Evolutionary conservation across 768 basidiomycete genomes (phyloP), one percentile per base, ranked within the genome.

Genomic region (Clathrus columnatus): DNA sequence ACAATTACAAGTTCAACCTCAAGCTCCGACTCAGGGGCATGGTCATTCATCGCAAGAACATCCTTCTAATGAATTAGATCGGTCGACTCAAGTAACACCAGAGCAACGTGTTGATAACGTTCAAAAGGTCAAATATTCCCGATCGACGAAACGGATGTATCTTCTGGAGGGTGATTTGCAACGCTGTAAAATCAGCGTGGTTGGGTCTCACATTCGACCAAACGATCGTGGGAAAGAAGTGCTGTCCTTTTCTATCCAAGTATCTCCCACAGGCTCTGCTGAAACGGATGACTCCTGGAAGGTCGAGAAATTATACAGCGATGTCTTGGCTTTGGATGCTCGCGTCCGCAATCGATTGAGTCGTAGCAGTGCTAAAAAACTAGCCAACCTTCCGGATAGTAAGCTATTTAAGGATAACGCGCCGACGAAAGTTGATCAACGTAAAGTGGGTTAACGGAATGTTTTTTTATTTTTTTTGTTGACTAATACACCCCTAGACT

Each of bases 321-420:
- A 98, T 61, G 87, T 98, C 20, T 72, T 95, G n/a, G 82, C 78
- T 48, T 73, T 99, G 41, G 96, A 99, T 64, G 78, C 83, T 59
- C 78, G 84, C 23, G 77, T 97, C 50, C 81, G 89, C 52, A 69
- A 68, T 46, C 66, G 63, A 52, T 60, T 69, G 24, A 82, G 76
- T 50, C 78, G 83, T 17, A 63, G 67, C 20, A 59, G 61, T 21
- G 63, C 74, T 20, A 93, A 92, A 74, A 88, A 81, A 70, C 83
- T 98, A 48, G 83, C 75, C 18, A 75, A 70, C 52, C 68, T 99
- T 56, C 96, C 96, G 1, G 96, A 99, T 67, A 89, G 90, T 23
- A 87, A 85, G 68, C 73, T 96, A 7, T 97, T 95, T 89, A 94
- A 83, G 69, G 96, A 98, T 71, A 92, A 95, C 68, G 93, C 94